Evolutionary conservation across 257 asterid genomes (phyloP).

Genomic region (Primulina huaijiensis): DNA sequence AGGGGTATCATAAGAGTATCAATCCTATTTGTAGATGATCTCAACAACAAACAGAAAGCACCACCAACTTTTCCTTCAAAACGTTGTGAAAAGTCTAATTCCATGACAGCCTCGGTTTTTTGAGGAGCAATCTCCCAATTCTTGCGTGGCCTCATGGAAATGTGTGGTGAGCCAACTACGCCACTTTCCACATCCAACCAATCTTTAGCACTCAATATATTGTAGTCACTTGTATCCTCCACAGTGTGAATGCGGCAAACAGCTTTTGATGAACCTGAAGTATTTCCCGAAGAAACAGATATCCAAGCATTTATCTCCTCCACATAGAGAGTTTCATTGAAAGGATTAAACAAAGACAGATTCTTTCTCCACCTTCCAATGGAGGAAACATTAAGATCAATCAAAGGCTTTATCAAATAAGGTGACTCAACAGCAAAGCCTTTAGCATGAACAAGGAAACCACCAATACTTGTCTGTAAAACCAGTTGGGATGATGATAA

Average conservation of each 20-base stretch:
- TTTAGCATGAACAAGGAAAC: slow-evolving; percentile 70
- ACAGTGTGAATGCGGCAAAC: slow-evolving; percentile 36
- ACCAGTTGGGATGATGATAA: slow-evolving; percentile 59
- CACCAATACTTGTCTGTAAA: slow-evolving; percentile 84
- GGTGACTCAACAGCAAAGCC: slow-evolving; percentile 78
- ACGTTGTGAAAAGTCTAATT: slow-evolving; percentile 55
- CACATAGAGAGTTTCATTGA: slow-evolving; percentile 61
- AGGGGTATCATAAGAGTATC: slow-evolving; percentile 74
- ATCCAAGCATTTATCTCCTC: slow-evolving; percentile 76
- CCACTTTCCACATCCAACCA: slow-evolving; percentile 50
- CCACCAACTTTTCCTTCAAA: slow-evolving; percentile 56
- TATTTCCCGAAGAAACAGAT: slow-evolving; percentile 55
- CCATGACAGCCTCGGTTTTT: slow-evolving; percentile 52
- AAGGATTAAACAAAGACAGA: slow-evolving; percentile 77
- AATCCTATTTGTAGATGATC: slow-evolving; percentile 44
- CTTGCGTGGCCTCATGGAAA: slow-evolving; percentile 59
- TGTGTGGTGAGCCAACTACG: slow-evolving; percentile 36
- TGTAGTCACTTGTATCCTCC: slow-evolving; percentile 33
- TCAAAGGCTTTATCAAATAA: slow-evolving; percentile 47
- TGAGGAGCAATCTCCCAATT: slow-evolving; percentile 75
- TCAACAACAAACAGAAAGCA: slow-evolving; percentile 57
- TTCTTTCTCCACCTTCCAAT: slow-evolving; percentile 70
- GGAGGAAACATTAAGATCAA: slow-evolving; percentile 49
- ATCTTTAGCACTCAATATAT: slow-evolving; percentile 31
- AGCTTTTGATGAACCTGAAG: slow-evolving; percentile 42